Base-by-base conservation (phyloP, 192 early-diverging fungal genomes). In the Haplosporangium gracile region DNA sequence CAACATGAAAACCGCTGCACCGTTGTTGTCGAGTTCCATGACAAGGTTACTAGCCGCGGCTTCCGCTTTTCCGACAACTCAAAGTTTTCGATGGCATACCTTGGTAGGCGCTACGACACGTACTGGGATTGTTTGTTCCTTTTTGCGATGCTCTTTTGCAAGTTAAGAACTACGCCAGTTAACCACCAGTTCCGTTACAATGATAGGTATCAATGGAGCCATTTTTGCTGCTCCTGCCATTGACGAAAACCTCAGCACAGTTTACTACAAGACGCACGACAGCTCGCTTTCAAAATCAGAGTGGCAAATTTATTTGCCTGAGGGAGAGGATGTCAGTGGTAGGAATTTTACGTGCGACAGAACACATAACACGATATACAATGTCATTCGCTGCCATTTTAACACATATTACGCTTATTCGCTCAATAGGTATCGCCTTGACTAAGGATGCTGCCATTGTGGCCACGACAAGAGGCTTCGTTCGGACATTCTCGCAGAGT, bases 11-110 rank as follows among this genome's bases (percentile, higher is more conserved):
- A 92, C 4, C 93, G 96, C 88, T 92, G 92, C 32, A 96, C 94
- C 18, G 82, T 99, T 22, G 94, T 96, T 82, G 94, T 99, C 7
- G 95, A 96, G 68, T 98, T 96, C 78, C 95, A 97, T 86, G 97
- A 99, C 91, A 93, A 96, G 77, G 91, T 96, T 22, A 75, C 92
- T 10, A 88, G 92, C 65, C 91, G 96, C 47, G 94, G 95, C 75
- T 95, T 95, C 69, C 94, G 95, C 83, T 98, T 99, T 70, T 92
- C 94, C 4, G 97, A 99, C 80, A 91, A 92, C 78, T 90, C 91
- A 82, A 92, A 94, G 55, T 97, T 93, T 89, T 91, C 93, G 6
- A 91, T 98, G 92, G 97, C 96, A 0, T 90, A 93, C 68, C 89
- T 99, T 20, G 88, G 91, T 78, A 81, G 9, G 75, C 6, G 32